These are phyloP conservation scores for Buxus sempervirens DNA, from an alignment of 164 flowering plant species.

Conservation along the genomic window DNA sequence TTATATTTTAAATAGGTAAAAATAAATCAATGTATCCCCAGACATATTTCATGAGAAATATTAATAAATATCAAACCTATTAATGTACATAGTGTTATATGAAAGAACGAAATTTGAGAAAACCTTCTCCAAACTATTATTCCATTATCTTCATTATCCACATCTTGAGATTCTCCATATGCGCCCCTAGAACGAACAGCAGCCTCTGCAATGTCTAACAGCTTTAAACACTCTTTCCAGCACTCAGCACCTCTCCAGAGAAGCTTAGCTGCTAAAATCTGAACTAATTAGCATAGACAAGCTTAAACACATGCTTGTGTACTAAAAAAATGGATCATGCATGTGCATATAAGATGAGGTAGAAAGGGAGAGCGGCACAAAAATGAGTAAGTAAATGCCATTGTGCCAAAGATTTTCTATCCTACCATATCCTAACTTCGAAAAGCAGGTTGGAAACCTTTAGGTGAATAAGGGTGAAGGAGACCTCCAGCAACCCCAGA, in stretches of 20 bases:
- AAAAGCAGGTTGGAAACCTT: constrained; percentile 44
- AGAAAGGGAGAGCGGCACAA: not conserved
- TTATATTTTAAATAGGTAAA: not conserved
- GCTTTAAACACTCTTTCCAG: constrained; percentile 74
- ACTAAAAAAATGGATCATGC: not conserved
- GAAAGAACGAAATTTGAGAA: constrained; percentile 5
- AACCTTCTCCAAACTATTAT: constrained; percentile 74
- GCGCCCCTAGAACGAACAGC: constrained; percentile 28
- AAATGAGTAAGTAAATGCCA: not conserved
- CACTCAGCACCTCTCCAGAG: constrained; percentile 80
- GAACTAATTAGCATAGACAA: constrained; percentile 10
- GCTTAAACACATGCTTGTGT: not conserved
- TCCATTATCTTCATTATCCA: constrained; percentile 13
- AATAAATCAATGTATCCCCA: not conserved
- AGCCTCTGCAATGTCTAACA: constrained; percentile 65
- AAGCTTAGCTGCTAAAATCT: constrained; percentile 64
- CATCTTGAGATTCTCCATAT: constrained; percentile 13
- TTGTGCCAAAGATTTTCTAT: not conserved
- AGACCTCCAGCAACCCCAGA: constrained; percentile 97
- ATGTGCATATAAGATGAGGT: not conserved
- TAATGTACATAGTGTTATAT: not conserved
- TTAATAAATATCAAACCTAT: not conserved
- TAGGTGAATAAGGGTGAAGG: constrained; percentile 94
- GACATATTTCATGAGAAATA: not conserved
- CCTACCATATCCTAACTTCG: constrained; percentile 13